A percentile compares a stretch with the other conserved stretches of the same genome.
Evolutionary conservation across 352 stramenopile species (phyloP).

Genomic region (Pythium apleroticum): DNA sequence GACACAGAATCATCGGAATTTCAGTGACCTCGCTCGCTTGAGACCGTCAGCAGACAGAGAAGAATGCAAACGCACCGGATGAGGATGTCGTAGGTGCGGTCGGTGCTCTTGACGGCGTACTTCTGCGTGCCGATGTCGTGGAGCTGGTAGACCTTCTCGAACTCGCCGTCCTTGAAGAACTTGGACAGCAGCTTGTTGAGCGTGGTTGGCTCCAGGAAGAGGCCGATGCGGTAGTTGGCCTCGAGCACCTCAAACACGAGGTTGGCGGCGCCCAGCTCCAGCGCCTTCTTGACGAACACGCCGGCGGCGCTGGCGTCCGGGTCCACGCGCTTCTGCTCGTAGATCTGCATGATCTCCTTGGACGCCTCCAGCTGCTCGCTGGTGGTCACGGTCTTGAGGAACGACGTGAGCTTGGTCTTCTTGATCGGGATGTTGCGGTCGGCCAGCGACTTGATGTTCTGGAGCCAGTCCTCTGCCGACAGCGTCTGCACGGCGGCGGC

Average conservation of each 20-base stretch:
- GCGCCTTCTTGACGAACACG: slow-evolving; percentile 82
- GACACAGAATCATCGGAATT: neutral
- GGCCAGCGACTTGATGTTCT: slow-evolving; percentile 73
- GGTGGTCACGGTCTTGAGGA: slow-evolving; percentile 81
- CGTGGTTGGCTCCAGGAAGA: slow-evolving; percentile 78
- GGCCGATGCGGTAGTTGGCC: slow-evolving; percentile 79
- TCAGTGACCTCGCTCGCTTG: too few relatives aligned
- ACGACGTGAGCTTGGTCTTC: slow-evolving; percentile 80
- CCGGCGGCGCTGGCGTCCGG: slow-evolving; percentile 72
- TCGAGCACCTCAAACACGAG: slow-evolving; percentile 78
- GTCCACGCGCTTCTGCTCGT: slow-evolving; percentile 84
- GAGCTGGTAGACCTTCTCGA: slow-evolving; percentile 77
- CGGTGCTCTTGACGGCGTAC: slow-evolving; percentile 83
- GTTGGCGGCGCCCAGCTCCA: slow-evolving; percentile 70
- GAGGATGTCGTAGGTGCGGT: slow-evolving; percentile 84
- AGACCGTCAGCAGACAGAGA: neutral
- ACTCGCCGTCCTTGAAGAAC: slow-evolving; percentile 76
- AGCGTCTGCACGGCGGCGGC: slow-evolving; percentile 33
- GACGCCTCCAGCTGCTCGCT: slow-evolving; percentile 75
- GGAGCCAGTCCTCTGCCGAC: slow-evolving; percentile 76
- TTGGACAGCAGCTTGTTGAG: slow-evolving; percentile 85
- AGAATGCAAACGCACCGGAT: slow-evolving; percentile 46
- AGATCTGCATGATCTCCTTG: slow-evolving; percentile 89
- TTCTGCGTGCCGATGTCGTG: slow-evolving; percentile 75
- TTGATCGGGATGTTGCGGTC: slow-evolving; percentile 82